phyloP scores from a whole-genome alignment of 257 asterid genomes.

The Jaltomata sinuosa region DNA sequence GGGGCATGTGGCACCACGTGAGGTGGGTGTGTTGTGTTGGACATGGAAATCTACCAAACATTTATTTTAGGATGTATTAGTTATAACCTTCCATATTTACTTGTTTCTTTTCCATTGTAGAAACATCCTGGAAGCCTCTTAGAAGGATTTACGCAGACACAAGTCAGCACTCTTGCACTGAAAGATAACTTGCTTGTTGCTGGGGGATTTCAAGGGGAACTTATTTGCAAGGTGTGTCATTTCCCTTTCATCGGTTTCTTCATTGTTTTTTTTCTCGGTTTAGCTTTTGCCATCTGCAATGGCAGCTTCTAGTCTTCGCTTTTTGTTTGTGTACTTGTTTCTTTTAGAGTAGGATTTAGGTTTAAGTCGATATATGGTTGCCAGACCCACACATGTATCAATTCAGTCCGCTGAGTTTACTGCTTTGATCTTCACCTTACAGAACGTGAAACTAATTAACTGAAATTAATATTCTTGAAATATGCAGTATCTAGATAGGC shows the following conservation, averaged over 20 bases:
- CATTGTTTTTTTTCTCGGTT: background rate
- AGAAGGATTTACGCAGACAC: slow-evolving; percentile 91
- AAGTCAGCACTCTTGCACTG: slow-evolving; percentile 86
- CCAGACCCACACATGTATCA: background rate
- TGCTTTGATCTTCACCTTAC: background rate
- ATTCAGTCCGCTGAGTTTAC: background rate
- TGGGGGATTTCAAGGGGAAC: slow-evolving; percentile 96
- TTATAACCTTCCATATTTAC: background rate
- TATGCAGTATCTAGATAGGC: slow-evolving; percentile 69
- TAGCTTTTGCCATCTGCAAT: background rate
- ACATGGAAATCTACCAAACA: background rate
- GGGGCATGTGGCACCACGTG: slow-evolving; percentile 87
- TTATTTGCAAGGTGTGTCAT: slow-evolving; percentile 67
- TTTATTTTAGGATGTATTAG: background rate
- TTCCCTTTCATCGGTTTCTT: background rate
- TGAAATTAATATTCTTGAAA: background rate
- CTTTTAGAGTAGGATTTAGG: background rate
- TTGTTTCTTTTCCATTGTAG: slow-evolving; percentile 21
- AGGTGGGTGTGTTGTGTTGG: slow-evolving; percentile 41
- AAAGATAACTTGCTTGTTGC: slow-evolving; percentile 84
- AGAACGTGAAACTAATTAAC: background rate
- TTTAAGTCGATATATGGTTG: background rate
- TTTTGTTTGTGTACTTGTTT: background rate
- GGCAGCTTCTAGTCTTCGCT: too few species aligned
- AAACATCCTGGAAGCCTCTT: slow-evolving; percentile 90